phyloP scores from a whole-genome alignment of 139 green algal genomes.

The Coelastrella sp. region DNA sequence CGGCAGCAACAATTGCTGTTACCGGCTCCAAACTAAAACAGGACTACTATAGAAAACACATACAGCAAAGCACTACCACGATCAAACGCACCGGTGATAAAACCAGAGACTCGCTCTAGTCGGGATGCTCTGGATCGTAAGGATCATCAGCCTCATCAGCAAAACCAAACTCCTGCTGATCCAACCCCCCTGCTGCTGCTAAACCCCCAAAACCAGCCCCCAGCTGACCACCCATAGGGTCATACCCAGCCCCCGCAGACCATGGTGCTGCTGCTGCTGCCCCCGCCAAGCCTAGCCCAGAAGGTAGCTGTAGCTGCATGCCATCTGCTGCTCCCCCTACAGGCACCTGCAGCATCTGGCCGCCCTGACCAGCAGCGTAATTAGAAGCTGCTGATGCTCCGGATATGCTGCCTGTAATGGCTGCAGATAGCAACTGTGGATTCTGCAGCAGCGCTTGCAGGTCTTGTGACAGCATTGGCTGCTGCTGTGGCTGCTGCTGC shows the following conservation, averaged over 20 bases:
- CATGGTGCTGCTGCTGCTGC: background rate
- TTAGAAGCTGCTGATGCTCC: background rate
- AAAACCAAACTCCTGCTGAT: slow-evolving; percentile 27
- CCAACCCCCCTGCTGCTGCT: background rate
- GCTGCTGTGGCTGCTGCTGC: slow-evolving; percentile 39
- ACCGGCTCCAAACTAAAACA: too few relatives aligned
- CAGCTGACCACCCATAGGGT: background rate
- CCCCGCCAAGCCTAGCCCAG: background rate
- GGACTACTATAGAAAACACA: too few relatives aligned
- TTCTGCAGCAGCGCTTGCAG: slow-evolving; percentile 40
- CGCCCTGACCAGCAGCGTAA: background rate
- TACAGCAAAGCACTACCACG: too few relatives aligned
- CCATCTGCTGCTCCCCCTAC: background rate
- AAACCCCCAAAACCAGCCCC: background rate
- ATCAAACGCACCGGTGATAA: too few relatives aligned
- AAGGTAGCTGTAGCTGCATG: slow-evolving; percentile 9
- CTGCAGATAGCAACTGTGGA: slow-evolving; percentile 33
- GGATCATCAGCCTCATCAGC: slow-evolving; percentile 43
- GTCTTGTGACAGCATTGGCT: background rate
- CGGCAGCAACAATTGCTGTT: too few relatives aligned
- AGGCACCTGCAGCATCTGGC: background rate
- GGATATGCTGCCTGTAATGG: background rate
- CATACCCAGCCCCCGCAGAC: background rate
- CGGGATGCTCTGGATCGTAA: slow-evolving; percentile 27
- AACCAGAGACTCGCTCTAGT: too few relatives aligned